A percentile compares a stretch with the other conserved stretches of the same genome.
Evolutionary conservation across 345 rosid genomes (phyloP).

Genomic region (Moricandia moricandioides): DNA sequence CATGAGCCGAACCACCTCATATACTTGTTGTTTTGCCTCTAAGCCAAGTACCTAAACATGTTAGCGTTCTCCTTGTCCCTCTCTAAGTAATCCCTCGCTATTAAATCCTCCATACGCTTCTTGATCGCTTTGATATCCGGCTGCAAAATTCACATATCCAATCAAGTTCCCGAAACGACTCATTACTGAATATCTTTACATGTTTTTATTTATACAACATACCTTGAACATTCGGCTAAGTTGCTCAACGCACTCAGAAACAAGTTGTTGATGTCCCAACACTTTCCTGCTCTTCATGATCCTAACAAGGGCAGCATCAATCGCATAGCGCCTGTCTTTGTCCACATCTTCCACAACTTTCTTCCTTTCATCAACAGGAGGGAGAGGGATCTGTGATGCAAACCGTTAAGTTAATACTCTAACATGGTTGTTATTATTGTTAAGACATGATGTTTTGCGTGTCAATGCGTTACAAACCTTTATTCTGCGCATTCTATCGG

Average conservation of each 20-base stretch:
- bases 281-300: constrained; percentile 95
- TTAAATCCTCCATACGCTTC: not conserved
- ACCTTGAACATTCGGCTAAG: constrained; percentile 97
- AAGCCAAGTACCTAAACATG: not conserved
- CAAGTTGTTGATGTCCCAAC: constrained; percentile 80
- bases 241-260: constrained; percentile 88
- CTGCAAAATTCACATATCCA: constrained; percentile 38
- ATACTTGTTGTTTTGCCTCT: not conserved
- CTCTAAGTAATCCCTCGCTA: not conserved
- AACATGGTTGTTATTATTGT: not conserved
- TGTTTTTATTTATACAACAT: not conserved
- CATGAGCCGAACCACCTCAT: constrained; percentile 13
- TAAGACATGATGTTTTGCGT: not conserved
- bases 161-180: not conserved
- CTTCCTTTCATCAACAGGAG: constrained; percentile 90
- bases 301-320: constrained; percentile 97
- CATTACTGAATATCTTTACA: not conserved
- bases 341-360: constrained; percentile 92
- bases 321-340: constrained; percentile 84
- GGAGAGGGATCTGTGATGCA: constrained; percentile 78
- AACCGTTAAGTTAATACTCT: not conserved
- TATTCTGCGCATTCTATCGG: constrained; percentile 88
- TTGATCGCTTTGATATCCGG: constrained; percentile 51
- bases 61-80: not conserved
- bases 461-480: constrained; percentile 48